phyloP scores from a whole-genome alignment of 352 stramenopile species.

The Phytophthora rubi region DNA sequence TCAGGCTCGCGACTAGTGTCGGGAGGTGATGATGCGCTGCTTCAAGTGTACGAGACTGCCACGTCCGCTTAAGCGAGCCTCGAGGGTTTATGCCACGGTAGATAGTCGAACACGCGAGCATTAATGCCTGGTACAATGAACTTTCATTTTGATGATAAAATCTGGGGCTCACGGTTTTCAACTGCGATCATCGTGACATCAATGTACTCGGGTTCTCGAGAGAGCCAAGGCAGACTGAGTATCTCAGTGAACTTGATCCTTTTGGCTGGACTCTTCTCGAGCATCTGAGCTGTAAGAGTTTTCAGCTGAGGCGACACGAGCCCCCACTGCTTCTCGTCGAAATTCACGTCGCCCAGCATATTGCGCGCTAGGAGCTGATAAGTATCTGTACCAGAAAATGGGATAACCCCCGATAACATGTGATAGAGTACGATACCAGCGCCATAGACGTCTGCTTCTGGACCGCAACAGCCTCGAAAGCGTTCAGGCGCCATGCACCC shows the following conservation, averaged over 20 bases:
- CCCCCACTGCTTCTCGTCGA: constrained; percentile 44
- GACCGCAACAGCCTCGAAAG: constrained; percentile 56
- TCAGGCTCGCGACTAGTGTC: constrained; percentile 87
- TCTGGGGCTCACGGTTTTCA: constrained; percentile 1
- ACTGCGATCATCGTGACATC: constrained; percentile 8
- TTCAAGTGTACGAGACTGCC: constrained; percentile 91
- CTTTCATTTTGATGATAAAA: constrained; percentile 11
- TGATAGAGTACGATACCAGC: constrained; percentile 67
- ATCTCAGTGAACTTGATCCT: constrained; percentile 65
- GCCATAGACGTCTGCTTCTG: constrained; percentile 67
- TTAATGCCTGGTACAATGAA: constrained; percentile 17
- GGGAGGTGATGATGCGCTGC: constrained; percentile 86
- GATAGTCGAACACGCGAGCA: constrained; percentile 7
- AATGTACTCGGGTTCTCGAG: constrained; percentile 33
- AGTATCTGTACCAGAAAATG: constrained; percentile 47
- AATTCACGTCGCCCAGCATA: constrained; percentile 63
- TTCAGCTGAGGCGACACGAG: constrained; percentile 44
- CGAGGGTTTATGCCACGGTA: constrained; percentile 3
- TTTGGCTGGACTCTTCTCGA: constrained; percentile 52
- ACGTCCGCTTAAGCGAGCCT: constrained; percentile 35
- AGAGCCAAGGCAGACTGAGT: constrained; percentile 61
- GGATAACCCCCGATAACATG: constrained; percentile 61
- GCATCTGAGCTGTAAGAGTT: constrained; percentile 50
- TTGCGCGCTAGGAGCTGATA: constrained; percentile 72
- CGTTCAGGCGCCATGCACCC: constrained; percentile 74